Conservation (phyloP, 176 grass and related monocot genomes). For the Cenchrus americanus region DNA sequence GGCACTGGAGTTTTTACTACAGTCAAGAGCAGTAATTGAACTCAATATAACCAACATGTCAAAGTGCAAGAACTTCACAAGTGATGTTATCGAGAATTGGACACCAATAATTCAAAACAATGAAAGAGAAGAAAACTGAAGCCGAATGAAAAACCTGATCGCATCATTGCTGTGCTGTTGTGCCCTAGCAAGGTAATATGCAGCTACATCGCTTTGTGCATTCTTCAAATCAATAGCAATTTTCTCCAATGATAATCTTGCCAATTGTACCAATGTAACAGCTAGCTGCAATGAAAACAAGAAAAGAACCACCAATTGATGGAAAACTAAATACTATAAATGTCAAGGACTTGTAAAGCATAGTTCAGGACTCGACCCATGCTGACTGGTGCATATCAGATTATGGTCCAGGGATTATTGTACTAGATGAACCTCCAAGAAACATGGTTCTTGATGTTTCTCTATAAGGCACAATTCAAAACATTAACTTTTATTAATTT, state of each 20-base stretch:
- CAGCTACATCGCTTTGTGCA: constrained; percentile 45
- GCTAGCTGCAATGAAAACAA: constrained; percentile 62
- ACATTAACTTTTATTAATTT: neutral
- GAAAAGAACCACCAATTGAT: constrained; percentile 31
- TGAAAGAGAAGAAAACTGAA: neutral
- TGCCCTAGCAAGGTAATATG: constrained; percentile 54
- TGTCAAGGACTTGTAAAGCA: neutral
- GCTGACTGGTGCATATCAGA: neutral
- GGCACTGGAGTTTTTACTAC: neutral
- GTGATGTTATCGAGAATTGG: neutral
- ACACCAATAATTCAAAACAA: constrained; percentile 2
- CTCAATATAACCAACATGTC: neutral
- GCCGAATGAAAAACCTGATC: constrained; percentile 62
- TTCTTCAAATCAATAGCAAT: constrained; percentile 47
- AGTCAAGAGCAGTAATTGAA: neutral
- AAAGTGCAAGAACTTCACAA: constrained; percentile 8
- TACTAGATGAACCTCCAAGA: neutral
- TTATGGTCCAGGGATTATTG: neutral
- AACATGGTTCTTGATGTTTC: neutral
- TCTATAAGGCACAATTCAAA: neutral
- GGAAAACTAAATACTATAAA: neutral
- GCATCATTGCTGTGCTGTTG: constrained; percentile 64
- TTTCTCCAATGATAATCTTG: constrained; percentile 69
- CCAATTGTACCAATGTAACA: constrained; percentile 64
- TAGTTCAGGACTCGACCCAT: neutral